phyloP scores from a whole-genome alignment of 2,329 filamentous ascomycete species.

The Alternaria arbusti region DNA sequence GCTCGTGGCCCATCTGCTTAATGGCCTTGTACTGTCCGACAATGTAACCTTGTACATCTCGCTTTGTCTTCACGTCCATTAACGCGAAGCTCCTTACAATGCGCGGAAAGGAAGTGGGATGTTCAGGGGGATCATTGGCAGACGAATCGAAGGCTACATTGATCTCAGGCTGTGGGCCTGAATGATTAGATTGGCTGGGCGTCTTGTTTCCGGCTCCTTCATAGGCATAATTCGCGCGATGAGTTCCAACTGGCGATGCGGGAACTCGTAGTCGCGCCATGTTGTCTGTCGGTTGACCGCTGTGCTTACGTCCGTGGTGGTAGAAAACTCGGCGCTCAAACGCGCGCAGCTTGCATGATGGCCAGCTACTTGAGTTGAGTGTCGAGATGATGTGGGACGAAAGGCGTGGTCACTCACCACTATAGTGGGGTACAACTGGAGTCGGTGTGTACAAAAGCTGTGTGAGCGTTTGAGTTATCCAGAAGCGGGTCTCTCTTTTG shows the following conservation, averaged over 20 bases:
- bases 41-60: slow-evolving; percentile 7
- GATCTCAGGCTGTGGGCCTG: neutral
- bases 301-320: neutral
- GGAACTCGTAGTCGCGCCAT: slow-evolving; percentile 2
- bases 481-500: neutral
- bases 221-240: neutral
- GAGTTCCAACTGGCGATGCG: neutral
- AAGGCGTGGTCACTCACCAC: neutral
- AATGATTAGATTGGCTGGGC: neutral
- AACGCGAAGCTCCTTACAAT: neutral
- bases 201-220: neutral
- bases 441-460: neutral
- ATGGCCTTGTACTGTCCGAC: neutral
- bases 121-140: neutral
- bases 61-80: neutral
- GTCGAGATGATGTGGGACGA: neutral
- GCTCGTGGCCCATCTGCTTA: slow-evolving; percentile 3
- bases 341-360: neutral
- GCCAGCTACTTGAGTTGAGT: neutral
- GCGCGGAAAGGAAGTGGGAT: neutral
- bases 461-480: neutral
- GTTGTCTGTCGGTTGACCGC: neutral
- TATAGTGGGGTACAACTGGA: neutral
- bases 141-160: neutral
- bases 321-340: neutral